Evolutionary conservation across 2,329 filamentous ascomycete genomes (phyloP).

Genomic region (Colletotrichum falcatum): DNA sequence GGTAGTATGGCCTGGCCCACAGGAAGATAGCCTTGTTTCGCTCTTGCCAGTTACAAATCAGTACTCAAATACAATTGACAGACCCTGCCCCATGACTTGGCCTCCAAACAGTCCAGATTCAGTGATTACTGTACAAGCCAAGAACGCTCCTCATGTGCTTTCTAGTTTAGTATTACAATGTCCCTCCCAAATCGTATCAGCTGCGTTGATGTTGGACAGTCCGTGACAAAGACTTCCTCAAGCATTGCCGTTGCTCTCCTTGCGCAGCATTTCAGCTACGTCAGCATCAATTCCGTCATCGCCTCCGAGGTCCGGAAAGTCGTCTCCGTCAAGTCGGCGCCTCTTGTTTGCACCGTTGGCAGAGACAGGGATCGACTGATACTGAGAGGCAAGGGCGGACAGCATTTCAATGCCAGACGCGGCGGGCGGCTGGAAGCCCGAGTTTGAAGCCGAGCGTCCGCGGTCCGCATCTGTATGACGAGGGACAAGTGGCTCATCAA

Average conservation of each 20-base stretch:
- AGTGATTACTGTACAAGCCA: not conserved
- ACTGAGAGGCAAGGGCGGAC: conserved; percentile 56
- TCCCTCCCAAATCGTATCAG: not conserved
- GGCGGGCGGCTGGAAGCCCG: conserved; percentile 42
- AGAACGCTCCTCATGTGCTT: not conserved
- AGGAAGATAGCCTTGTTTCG: not conserved
- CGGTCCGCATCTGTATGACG: conserved; percentile 41
- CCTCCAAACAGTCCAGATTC: not conserved
- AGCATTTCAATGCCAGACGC: conserved; percentile 55
- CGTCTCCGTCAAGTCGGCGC: conserved; percentile 63
- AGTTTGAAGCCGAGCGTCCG: conserved; percentile 38
- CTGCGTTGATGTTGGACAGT: not conserved
- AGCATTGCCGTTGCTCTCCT: conserved; percentile 50
- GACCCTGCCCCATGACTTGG: not conserved
- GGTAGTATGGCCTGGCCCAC: too few species aligned
- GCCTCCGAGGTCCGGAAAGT: conserved; percentile 65
- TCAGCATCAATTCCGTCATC: conserved; percentile 69
- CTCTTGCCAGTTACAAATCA: not conserved
- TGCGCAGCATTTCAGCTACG: conserved; percentile 65
- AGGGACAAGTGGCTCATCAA: conserved; percentile 43
- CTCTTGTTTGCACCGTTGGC: conserved; percentile 69
- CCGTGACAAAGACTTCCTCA: conserved; percentile 6
- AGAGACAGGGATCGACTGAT: conserved; percentile 62
- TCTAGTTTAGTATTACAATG: conserved; percentile 26
- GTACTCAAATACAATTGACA: not conserved